These are phyloP conservation scores for Letharia columbiana DNA, from an alignment of 495 filamentous ascomycete species.

Conservation along the genomic window DNA sequence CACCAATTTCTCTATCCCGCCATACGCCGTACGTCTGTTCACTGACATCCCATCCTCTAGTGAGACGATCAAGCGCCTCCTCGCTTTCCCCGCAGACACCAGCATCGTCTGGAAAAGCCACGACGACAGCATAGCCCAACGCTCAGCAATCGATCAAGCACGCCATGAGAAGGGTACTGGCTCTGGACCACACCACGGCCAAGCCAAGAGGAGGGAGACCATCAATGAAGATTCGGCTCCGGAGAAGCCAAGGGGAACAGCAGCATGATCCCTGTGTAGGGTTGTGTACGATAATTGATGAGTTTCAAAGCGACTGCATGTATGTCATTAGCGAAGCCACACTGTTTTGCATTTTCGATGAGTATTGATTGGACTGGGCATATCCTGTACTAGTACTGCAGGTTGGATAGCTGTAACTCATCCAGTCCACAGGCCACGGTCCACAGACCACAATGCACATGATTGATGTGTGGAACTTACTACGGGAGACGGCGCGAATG, in stretches of 20 bases:
- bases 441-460: background rate
- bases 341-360: slow-evolving; percentile 13
- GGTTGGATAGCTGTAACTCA: slow-evolving; percentile 9
- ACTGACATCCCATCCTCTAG: slow-evolving; percentile 36
- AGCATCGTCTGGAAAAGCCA: slow-evolving; percentile 93
- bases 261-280: slow-evolving; percentile 6
- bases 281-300: slow-evolving; percentile 25
- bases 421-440: background rate
- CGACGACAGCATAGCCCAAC: slow-evolving; percentile 70
- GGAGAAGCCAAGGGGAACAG: slow-evolving; percentile 38
- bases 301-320: slow-evolving; percentile 19
- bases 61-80: slow-evolving; percentile 84
- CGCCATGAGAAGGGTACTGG: slow-evolving; percentile 63
- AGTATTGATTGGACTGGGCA: slow-evolving; percentile 2
- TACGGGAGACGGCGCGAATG: background rate
- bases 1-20: slow-evolving; percentile 4
- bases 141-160: slow-evolving; percentile 71
- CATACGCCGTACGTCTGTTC: slow-evolving; percentile 3
- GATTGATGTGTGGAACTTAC: slow-evolving; percentile 1
- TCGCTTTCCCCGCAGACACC: slow-evolving; percentile 78
- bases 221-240: slow-evolving; percentile 38
- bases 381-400: slow-evolving; percentile 5
- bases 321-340: slow-evolving; percentile 21
- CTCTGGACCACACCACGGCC: slow-evolving; percentile 37
- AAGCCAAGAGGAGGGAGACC: slow-evolving; percentile 40